Evolutionary conservation across 2,329 filamentous ascomycete genomes (phyloP), one percentile per base, ranked within the genome.

Genomic region (Myriosclerotinia scirpicola): DNA sequence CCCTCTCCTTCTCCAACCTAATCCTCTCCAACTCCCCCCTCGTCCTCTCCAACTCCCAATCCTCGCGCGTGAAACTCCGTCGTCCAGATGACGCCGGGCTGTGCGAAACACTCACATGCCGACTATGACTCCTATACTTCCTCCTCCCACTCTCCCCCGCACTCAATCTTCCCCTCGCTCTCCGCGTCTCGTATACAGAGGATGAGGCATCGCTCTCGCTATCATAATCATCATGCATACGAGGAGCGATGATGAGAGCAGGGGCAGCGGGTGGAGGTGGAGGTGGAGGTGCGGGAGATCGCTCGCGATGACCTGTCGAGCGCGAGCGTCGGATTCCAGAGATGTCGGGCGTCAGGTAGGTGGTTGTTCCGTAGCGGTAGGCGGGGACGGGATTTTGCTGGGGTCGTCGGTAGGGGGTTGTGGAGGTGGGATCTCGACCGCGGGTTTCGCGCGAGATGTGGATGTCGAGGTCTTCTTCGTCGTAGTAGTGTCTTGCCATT

Each of bases 401-500:
- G 73, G 77, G 78, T 20, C 58, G 48, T 34, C 65, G 50, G 44
- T 56, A 60, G 22, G 56, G 46, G 60, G 64, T 69, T 72, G 34
- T 83, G 78, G 69, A 78, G 80, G 66, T 78, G 76, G 40, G 70
- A 67, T 56, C 62, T 17, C 71, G 69, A 48, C 79, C 80, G 11
- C 56, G 56, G 34, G 56, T 60, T 48, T 60, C 56, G 67, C 74
- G 78, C 63, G 78, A 78, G 36, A 68, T 65, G 54, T 77, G 82
- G 70, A 86, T 79, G 71, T 87, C 81, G 61, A 85, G 72, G 56
- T 87, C 85, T 40, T 85, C 84, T 44, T 86, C 83, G 70, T 83
- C 81, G 65, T 81, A 79, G 65, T 81, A 79, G 73, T 50, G 42
- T 11, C 56, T 34, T 36, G 56, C 56, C 56, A 60, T 60, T 48